Evolutionary conservation across 345 rosid genomes (phyloP).

Genomic region (Pelargonium nanum): DNA sequence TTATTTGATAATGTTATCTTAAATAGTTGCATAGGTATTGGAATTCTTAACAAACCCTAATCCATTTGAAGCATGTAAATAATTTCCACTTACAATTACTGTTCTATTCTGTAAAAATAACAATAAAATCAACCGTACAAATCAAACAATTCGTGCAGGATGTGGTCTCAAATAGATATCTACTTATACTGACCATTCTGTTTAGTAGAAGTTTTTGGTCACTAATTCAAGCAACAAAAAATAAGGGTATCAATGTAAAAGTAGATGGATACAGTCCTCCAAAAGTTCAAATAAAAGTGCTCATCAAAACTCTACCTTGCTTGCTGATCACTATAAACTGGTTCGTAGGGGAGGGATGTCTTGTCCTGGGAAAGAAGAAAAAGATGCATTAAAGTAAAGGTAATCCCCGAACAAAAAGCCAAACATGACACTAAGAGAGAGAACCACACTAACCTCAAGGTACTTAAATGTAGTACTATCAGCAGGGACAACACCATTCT

Average conservation of each 20-base stretch:
- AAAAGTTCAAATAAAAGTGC: neutral
- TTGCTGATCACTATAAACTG: constrained; percentile 79
- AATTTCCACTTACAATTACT: too few species aligned
- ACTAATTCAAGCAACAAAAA: neutral
- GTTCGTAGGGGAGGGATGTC: constrained; percentile 70
- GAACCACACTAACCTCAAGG: constrained; percentile 49
- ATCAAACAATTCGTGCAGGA: too few species aligned
- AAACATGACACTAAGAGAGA: neutral
- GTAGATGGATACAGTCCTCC: neutral
- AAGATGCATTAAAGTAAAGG: constrained; percentile 1
- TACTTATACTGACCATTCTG: neutral
- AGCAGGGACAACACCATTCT: constrained; percentile 91
- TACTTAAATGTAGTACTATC: constrained; percentile 83
- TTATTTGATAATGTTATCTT: too few species aligned
- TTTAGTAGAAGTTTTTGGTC: neutral
- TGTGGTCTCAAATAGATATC: too few species aligned
- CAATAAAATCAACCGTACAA: too few species aligned
- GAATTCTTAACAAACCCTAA: too few species aligned
- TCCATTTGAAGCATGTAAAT: too few species aligned
- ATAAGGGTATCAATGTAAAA: too few species aligned
- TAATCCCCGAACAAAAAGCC: too few species aligned
- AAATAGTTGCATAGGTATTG: too few species aligned
- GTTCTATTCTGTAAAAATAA: too few species aligned
- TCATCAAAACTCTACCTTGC: constrained; percentile 44
- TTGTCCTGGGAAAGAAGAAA: constrained; percentile 47